Conservation (phyloP, 2,329 filamentous ascomycete genomes). For the Trichoderma sp. region DNA sequence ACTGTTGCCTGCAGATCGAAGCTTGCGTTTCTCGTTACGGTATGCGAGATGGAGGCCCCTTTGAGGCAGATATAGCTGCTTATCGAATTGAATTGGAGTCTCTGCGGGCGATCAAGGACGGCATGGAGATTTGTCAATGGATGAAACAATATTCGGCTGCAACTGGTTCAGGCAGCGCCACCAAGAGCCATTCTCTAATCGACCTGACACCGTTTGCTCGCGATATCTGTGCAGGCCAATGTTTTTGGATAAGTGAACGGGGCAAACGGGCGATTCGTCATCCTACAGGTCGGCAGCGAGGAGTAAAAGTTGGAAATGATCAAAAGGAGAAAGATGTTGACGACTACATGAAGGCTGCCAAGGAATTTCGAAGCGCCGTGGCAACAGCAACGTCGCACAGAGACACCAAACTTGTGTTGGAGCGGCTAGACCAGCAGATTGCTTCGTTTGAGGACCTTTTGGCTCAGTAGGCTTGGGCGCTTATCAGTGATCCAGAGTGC, state of each 20-base stretch:
- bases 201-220: constrained; percentile 21
- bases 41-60: background rate
- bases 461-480: background rate
- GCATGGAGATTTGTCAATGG: constrained; percentile 12
- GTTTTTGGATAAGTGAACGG: constrained; percentile 9
- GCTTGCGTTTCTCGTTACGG: constrained; percentile 14
- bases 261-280: background rate
- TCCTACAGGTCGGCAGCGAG: background rate
- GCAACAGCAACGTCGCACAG: constrained; percentile 19
- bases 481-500: background rate
- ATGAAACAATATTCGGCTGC: constrained; percentile 4
- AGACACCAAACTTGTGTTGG: constrained; percentile 1
- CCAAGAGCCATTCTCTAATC: background rate
- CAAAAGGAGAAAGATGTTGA: background rate
- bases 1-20: constrained; percentile 19
- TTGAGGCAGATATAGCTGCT: constrained; percentile 7
- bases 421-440: constrained; percentile 16
- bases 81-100: constrained; percentile 11
- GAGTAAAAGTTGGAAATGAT: background rate
- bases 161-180: background rate
- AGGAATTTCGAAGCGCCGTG: background rate
- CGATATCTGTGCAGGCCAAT: constrained; percentile 1
- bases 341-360: background rate
- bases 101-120: constrained; percentile 1
- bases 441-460: background rate